phyloP scores from a whole-genome alignment of 1,284 basidiomycete species.

The Malassezia nana region DNA sequence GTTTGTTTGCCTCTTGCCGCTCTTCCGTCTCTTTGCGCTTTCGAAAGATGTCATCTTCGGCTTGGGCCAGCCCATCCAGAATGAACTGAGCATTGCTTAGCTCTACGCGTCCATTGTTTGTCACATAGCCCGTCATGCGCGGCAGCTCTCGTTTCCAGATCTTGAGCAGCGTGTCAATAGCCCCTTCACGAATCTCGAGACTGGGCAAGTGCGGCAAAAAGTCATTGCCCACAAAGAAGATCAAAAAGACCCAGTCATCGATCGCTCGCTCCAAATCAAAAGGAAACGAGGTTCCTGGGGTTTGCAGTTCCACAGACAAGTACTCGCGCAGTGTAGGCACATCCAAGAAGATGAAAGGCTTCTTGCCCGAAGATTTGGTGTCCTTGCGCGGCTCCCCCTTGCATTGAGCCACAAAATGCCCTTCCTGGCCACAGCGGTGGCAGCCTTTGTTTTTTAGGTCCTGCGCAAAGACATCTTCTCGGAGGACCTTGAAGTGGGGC shows the following conservation, averaged over 20 bases:
- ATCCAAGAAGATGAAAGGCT: conserved; percentile 99
- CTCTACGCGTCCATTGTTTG: conserved; percentile 83
- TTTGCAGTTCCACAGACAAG: conserved; percentile 84
- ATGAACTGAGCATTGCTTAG: conserved; percentile 80
- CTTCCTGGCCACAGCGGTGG: conserved; percentile 82
- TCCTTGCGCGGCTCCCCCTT: conserved; percentile 46
- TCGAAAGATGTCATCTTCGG: conserved; percentile 93
- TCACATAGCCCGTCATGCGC: conserved; percentile 91
- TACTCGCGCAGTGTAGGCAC: conserved; percentile 91
- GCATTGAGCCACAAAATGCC: conserved; percentile 89
- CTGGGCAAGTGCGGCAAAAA: conserved; percentile 96
- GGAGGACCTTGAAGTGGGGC: conserved; percentile 88
- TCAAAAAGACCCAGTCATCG: conserved; percentile 98
- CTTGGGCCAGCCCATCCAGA: conserved; percentile 77
- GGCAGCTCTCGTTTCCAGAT: conserved; percentile 91
- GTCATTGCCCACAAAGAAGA: conserved; percentile 99
- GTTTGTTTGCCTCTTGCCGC: conserved; percentile 72
- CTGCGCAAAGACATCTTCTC: conserved; percentile 93
- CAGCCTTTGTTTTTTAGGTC: conserved; percentile 56
- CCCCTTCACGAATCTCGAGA: conserved; percentile 96
- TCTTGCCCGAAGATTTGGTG: conserved; percentile 53
- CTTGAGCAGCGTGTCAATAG: conserved; percentile 86
- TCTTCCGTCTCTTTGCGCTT: conserved; percentile 82
- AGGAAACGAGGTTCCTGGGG: conserved; percentile 67
- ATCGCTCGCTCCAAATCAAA: conserved; percentile 93